Evolutionary conservation across 1,284 basidiomycete species (phyloP), one percentile per base, ranked within the genome.

Genomic region (Abortiporus biennis): DNA sequence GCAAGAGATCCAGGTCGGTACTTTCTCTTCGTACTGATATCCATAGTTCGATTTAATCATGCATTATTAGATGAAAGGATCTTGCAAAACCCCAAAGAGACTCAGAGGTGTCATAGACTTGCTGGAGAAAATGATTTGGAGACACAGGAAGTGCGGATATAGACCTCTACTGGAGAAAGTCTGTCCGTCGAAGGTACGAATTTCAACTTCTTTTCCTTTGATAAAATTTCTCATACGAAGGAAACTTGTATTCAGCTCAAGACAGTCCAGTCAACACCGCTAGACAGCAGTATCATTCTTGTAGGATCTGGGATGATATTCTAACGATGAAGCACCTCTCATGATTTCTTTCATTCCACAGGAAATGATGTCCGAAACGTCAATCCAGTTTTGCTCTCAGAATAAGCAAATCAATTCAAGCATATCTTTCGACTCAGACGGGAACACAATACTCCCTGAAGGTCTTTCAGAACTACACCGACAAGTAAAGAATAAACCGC

Each of bases 281-380:
- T 78, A 21, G 78, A 85, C 44, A 73, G 63, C 39, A 74, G 59
- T 38, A 53, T 79, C 21, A 82, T 86, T 38, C 56, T 85, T 46
- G 82, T 82, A 49, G 12, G 4, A 15, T n/a, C n/a, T n/a, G n/a
- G n/a, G n/a, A n/a, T n/a, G n/a, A n/a, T n/a, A n/a, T n/a, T n/a
- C n/a, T n/a, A n/a, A n/a, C n/a, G n/a, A n/a, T n/a, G n/a, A n/a
- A n/a, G n/a, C n/a, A n/a, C n/a, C n/a, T n/a, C n/a, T n/a, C n/a
- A n/a, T n/a, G n/a, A n/a, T n/a, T n/a, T n/a, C n/a, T 20, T 29
- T 33, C 9, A 12, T 34, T 21, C 15, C 42, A 15, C 50, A 88
- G 78, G 84, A 85, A 64, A 67, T 85, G 56, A 78, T 91, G 64
- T 85, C 86, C 0, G 83, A 88, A 53, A 64, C 70, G 24, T 75